Conservation (phyloP, 768 basidiomycete genomes). For the Solioccasus polychromus region DNA sequence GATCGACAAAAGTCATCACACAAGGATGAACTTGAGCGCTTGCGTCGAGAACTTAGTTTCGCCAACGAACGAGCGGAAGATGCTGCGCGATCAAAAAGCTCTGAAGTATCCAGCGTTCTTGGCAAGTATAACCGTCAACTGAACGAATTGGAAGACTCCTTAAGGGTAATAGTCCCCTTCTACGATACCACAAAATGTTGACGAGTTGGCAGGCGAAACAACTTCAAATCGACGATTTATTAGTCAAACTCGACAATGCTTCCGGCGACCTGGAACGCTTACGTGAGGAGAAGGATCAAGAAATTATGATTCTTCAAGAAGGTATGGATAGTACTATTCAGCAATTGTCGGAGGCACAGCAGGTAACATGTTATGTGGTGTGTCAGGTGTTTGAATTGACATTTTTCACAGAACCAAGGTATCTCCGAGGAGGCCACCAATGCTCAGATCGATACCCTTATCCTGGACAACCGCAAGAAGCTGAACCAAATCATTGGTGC, state of each 20-base stretch:
- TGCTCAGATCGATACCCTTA: slow-evolving; percentile 96
- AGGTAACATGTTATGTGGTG: slow-evolving; percentile 47
- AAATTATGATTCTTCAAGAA: slow-evolving; percentile 93
- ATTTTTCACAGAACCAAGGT: slow-evolving; percentile 62
- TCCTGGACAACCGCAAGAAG: slow-evolving; percentile 96
- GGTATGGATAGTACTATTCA: slow-evolving; percentile 92
- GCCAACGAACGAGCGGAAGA: slow-evolving; percentile 99
- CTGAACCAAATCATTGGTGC: slow-evolving; percentile 93
- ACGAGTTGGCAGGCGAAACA: slow-evolving; percentile 73
- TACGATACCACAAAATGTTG: slow-evolving; percentile 3
- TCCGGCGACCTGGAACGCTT: slow-evolving; percentile 74
- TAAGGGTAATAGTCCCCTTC: slow-evolving; percentile 57
- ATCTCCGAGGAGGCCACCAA: slow-evolving; percentile 87
- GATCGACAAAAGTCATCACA: slow-evolving; percentile 92
- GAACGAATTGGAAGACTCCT: slow-evolving; percentile 92
- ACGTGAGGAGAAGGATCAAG: slow-evolving; percentile 95
- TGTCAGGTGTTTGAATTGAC: neutral
- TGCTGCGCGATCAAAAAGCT: slow-evolving; percentile 83
- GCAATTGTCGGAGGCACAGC: slow-evolving; percentile 80
- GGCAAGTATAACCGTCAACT: slow-evolving; percentile 95
- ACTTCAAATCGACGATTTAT: slow-evolving; percentile 91
- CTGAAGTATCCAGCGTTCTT: slow-evolving; percentile 86
- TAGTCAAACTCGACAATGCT: slow-evolving; percentile 74
- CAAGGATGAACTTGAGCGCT: slow-evolving; percentile 90
- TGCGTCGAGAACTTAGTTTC: slow-evolving; percentile 89